Base-by-base conservation (phyloP, 1,139 yeast species). In the Hanseniaspora gamundiae region DNA sequence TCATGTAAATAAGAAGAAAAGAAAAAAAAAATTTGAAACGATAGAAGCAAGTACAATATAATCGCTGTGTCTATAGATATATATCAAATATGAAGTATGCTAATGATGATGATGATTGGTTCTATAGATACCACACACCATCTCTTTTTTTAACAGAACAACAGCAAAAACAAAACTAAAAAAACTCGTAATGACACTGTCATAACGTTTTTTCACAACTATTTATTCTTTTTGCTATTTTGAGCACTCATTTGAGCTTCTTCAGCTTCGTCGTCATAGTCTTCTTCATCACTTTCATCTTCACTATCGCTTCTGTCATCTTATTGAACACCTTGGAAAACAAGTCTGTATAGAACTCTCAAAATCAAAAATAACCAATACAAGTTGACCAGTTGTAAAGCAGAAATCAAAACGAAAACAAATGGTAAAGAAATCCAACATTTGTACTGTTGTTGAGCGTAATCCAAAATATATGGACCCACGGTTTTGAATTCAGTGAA, bases 231-330 rank as follows among this genome's bases (percentile, higher is more conserved):
- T 38, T 45, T 19, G 10, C 7, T 20, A 8, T 21, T 6, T 9
- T 24, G 26, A 24, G 26, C 8, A 24, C 8, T 22, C 6, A 4
- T 26, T 13, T 22, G 7, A 11, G 8, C 13, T 7, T 31, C n/a
- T 8, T 50, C 51, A 16, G 49, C 52, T 6, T 51, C 57, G 13
- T 49, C 53, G 33, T 52, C 62, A 45, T 58, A 68, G 40, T 57
- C 65, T 28, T 57, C 65, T 38, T 65, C 69, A 47, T 68, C 73
- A 7, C 67, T 74, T 31, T 76, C 84, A 27, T 69, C 75, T 58
- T 86, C 95, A 52, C 77, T 84, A 48, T 91, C 98, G 58, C 94
- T 81, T 67, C 99, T 78, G 40, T 83, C 96, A 62, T 91, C 99
- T 53, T 74, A 73, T 19, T 73, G 70, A 38, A 71, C 78, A 47